These are phyloP conservation scores for Pseudonitzschia delicatissima DNA, from an alignment of 108 stramenopile species.

Conservation along the genomic window DNA sequence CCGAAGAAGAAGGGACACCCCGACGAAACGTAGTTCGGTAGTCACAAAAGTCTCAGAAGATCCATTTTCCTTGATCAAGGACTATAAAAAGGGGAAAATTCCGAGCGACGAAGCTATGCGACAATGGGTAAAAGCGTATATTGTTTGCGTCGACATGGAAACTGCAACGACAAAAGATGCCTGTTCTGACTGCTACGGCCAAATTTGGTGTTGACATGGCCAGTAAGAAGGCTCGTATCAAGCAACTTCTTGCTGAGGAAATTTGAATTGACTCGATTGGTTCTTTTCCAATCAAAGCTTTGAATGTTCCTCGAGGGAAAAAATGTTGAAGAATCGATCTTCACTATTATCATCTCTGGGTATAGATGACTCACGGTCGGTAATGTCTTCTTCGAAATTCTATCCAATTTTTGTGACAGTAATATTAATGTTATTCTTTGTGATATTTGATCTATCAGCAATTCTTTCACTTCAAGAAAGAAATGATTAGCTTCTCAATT, in stretches of 20 bases:
- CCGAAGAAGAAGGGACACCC: conserved; percentile 6
- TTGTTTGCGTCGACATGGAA: conserved; percentile 43
- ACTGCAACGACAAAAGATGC: conserved; percentile 48
- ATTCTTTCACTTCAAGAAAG: too few species aligned
- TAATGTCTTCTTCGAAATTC: too few species aligned
- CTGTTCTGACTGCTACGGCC: conserved; percentile 33
- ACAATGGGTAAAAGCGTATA: conserved; percentile 41
- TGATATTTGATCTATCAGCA: too few species aligned
- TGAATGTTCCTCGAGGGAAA: too few species aligned
- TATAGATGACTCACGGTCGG: too few species aligned
- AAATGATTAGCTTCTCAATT: too few species aligned
- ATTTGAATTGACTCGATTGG: too few species aligned
- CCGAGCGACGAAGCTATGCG: conserved; percentile 36
- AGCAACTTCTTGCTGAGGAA: conserved; percentile 29
- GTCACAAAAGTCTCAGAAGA: conserved; percentile 4
- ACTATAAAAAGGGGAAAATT: conserved; percentile 22
- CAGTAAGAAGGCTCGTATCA: conserved; percentile 30
- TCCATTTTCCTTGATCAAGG: conserved; percentile 9
- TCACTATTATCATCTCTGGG: too few species aligned
- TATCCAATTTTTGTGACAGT: too few species aligned
- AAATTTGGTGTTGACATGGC: conserved; percentile 44
- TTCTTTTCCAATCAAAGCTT: too few species aligned
- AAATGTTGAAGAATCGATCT: too few species aligned
- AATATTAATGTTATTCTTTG: too few species aligned
- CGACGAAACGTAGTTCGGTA: neutral